phyloP scores from a whole-genome alignment of 2,329 filamentous ascomycete species.

The Beauveria asiatica region DNA sequence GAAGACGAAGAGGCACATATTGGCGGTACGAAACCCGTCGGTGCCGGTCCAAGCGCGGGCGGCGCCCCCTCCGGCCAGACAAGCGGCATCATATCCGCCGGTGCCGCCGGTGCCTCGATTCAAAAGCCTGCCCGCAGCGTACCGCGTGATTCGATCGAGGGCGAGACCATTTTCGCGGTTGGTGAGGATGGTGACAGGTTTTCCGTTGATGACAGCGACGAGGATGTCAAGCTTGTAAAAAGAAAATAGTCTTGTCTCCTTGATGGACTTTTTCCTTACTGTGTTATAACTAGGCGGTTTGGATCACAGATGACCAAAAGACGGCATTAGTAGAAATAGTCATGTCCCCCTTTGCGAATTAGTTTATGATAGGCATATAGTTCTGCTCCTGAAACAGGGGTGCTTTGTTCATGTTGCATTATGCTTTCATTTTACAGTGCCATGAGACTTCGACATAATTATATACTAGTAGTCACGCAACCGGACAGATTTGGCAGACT shows the following conservation, averaged over 20 bases:
- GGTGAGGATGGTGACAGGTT: slow-evolving; percentile 78
- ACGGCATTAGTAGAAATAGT: background rate
- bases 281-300: background rate
- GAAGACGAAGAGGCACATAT: slow-evolving; percentile 44
- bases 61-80: background rate
- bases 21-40: slow-evolving; percentile 25
- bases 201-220: slow-evolving; percentile 58
- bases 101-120: background rate
- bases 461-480: background rate
- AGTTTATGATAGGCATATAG: background rate
- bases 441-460: background rate
- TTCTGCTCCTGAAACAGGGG: background rate
- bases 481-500: background rate
- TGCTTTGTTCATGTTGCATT: background rate
- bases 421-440: background rate
- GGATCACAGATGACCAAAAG: background rate
- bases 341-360: background rate
- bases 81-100: background rate
- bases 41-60: background rate
- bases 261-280: background rate
- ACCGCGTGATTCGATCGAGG: slow-evolving; percentile 56
- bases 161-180: slow-evolving; percentile 93
- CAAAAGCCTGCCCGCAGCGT: slow-evolving; percentile 22
- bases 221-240: slow-evolving; percentile 47
- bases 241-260: slow-evolving; percentile 29